These are phyloP conservation scores for Silene vulgaris DNA, from an alignment of 179 eudicot species.

Conservation along the genomic window DNA sequence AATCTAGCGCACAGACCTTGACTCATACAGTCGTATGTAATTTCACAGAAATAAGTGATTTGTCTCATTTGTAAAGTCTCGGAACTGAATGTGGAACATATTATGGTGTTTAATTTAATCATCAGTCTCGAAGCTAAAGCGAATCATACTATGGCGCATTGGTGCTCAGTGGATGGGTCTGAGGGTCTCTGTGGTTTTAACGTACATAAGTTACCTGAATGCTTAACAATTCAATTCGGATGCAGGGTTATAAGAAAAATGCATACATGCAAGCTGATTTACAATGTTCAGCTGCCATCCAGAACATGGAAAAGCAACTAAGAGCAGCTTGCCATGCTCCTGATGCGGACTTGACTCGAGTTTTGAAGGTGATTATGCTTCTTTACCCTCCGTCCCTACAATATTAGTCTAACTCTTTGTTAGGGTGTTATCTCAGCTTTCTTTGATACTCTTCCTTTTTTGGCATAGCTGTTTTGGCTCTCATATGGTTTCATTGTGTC, in stretches of 20 bases:
- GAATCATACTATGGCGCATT: background rate
- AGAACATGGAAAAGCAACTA: conserved; percentile 74
- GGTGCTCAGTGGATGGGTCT: background rate
- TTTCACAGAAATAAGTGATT: no score
- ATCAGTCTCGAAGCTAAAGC: background rate
- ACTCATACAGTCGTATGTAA: no score
- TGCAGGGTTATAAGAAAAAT: conserved; percentile 76
- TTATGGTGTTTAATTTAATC: background rate
- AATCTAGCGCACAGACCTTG: no score
- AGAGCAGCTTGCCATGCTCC: conserved; percentile 77
- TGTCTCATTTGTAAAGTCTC: no score
- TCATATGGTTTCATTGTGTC: conserved; percentile 2
- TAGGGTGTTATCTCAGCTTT: background rate
- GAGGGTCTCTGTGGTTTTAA: background rate
- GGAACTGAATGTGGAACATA: background rate
- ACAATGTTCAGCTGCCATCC: conserved; percentile 61
- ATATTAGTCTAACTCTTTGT: conserved; percentile 3
- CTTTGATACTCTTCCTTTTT: background rate
- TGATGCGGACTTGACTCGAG: conserved; percentile 54
- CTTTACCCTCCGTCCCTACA: background rate
- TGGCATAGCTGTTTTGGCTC: background rate
- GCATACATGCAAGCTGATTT: conserved; percentile 83
- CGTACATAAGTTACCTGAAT: conserved; percentile 8
- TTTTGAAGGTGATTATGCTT: conserved; percentile 49
- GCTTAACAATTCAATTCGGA: conserved; percentile 14